These are phyloP conservation scores for Fusarium liriodendri DNA, from an alignment of 2,329 filamentous ascomycete genomes.

Conservation along the genomic window DNA sequence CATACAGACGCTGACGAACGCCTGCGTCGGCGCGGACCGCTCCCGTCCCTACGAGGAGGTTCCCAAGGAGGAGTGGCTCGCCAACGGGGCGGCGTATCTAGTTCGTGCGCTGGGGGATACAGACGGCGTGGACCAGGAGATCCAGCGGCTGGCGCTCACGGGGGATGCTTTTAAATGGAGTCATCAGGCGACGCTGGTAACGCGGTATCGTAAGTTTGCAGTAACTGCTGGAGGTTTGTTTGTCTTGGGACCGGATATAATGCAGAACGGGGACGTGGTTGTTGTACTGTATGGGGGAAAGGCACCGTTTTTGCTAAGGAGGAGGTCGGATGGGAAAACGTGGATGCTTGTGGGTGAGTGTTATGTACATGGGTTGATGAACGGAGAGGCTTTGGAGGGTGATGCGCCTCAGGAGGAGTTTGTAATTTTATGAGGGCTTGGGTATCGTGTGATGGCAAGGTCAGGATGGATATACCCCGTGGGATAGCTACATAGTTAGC, in stretches of 20 bases:
- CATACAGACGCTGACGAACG: conserved; percentile 50
- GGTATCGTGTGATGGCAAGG: conserved; percentile 12
- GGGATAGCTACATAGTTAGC: not conserved
- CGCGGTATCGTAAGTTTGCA: conserved; percentile 49
- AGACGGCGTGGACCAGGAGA: conserved; percentile 28
- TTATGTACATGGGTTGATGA: conserved; percentile 53
- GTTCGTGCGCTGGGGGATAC: conserved; percentile 29
- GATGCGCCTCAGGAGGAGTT: conserved; percentile 46
- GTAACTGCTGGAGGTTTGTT: conserved; percentile 47
- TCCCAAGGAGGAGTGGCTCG: conserved; percentile 43
- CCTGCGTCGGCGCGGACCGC: conserved; percentile 44
- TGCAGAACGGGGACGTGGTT: conserved; percentile 46
- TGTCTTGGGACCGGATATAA: conserved; percentile 48
- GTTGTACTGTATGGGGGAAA: conserved; percentile 49
- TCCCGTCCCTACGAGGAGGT: conserved; percentile 41
- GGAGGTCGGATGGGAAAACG: not conserved
- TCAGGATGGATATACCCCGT: not conserved
- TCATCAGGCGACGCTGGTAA: conserved; percentile 49
- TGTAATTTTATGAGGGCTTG: conserved; percentile 38
- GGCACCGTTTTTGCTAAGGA: conserved; percentile 48
- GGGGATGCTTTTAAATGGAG: conserved; percentile 51
- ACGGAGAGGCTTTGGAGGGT: conserved; percentile 45
- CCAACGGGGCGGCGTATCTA: conserved; percentile 49
- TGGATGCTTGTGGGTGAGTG: conserved; percentile 51
- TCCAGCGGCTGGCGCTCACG: conserved; percentile 41